Evolutionary conservation across 148 eudicot species (phyloP).

Genomic region (Talinum fruticosum): DNA sequence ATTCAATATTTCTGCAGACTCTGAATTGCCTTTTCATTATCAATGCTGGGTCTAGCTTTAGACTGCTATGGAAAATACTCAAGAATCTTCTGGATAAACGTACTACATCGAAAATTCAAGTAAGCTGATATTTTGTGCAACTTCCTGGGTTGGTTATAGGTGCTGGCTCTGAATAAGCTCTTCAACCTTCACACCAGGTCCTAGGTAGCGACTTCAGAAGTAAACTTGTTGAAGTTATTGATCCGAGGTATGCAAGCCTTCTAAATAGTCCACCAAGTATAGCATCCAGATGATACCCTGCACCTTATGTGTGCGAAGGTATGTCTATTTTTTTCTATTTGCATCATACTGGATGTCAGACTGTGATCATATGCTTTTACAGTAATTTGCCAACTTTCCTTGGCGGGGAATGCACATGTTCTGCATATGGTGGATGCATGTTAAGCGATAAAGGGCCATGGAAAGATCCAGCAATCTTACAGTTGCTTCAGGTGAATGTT

Average conservation of each 20-base stretch:
- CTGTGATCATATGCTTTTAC: slow-evolving; percentile 12
- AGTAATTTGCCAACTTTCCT: slow-evolving; percentile 60
- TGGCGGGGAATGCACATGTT: slow-evolving; percentile 63
- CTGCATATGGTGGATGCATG: slow-evolving; percentile 54
- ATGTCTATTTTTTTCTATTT: neutral
- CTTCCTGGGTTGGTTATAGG: neutral
- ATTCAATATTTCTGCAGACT: slow-evolving; percentile 35
- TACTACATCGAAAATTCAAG: slow-evolving; percentile 56
- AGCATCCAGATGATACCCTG: neutral
- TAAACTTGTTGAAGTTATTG: slow-evolving; percentile 46
- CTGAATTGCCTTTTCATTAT: slow-evolving; percentile 49
- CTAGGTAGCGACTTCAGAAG: slow-evolving; percentile 49
- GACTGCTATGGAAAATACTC: slow-evolving; percentile 51
- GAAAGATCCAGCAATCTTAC: slow-evolving; percentile 46
- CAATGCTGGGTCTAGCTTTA: slow-evolving; percentile 60
- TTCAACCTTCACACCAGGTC: slow-evolving; percentile 33
- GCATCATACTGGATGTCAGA: neutral
- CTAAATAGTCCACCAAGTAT: neutral
- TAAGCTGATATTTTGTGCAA: slow-evolving; percentile 13
- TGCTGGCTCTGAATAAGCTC: neutral
- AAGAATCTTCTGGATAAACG: slow-evolving; percentile 50
- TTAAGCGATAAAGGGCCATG: slow-evolving; percentile 65
- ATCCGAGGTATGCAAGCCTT: slow-evolving; percentile 42
- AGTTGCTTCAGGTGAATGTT: slow-evolving; percentile 37
- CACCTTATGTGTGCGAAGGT: too few species aligned